Percentiles rank a stretch among this genome's conserved stretches.
These are phyloP conservation scores for Globisporangium solare DNA, from an alignment of 352 stramenopile genomes.

Conservation along the genomic window DNA sequence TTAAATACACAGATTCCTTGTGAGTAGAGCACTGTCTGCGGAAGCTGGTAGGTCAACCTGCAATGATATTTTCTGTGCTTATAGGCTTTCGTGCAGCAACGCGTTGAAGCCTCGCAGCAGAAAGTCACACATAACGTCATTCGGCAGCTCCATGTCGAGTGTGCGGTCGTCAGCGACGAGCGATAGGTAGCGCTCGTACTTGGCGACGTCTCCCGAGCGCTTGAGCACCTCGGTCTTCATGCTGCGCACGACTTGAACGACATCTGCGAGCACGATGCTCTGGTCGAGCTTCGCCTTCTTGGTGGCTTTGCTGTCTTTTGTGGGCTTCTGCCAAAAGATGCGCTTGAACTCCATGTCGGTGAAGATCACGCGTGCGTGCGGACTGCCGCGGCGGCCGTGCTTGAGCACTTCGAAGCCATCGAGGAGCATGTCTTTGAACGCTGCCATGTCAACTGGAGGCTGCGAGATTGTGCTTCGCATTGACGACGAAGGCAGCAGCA, in stretches of 20 bases:
- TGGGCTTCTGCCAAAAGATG: constrained; percentile 77
- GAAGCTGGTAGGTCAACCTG: too few relatives aligned
- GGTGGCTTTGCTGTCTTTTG: constrained; percentile 38
- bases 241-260: constrained; percentile 65
- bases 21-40: constrained; percentile 1
- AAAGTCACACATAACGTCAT: constrained; percentile 50
- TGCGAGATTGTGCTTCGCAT: background rate
- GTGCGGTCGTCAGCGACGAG: constrained; percentile 65
- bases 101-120: constrained; percentile 53
- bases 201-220: constrained; percentile 55
- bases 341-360: constrained; percentile 72
- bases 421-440: constrained; percentile 58
- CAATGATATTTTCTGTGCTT: background rate
- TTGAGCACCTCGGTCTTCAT: constrained; percentile 82
- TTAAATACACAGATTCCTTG: constrained; percentile 7
- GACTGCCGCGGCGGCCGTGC: constrained; percentile 58
- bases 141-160: constrained; percentile 61
- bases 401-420: constrained; percentile 76
- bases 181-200: constrained; percentile 72
- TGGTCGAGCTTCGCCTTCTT: constrained; percentile 71
- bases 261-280: constrained; percentile 57
- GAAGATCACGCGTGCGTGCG: constrained; percentile 63
- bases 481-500: background rate
- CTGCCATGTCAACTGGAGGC: constrained; percentile 31
- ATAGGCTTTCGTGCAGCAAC: constrained; percentile 24